A percentile compares a stretch with the other conserved stretches of the same genome.
Conservation (phyloP, 1,139 yeast genomes). For the Suhomyces ambrosiae region DNA sequence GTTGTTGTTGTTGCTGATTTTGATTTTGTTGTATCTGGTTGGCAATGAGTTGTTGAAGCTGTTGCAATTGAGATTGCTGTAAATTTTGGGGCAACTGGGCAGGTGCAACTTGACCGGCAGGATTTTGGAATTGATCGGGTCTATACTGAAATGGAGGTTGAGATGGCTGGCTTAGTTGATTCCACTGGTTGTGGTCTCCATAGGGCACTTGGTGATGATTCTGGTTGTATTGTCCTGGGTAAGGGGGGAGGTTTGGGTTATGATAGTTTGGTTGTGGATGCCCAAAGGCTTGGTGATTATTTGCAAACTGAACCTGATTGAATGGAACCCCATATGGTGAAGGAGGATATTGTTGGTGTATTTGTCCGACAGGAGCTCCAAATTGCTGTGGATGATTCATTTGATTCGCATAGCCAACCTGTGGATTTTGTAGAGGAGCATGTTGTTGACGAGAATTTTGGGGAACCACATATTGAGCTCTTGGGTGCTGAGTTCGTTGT, state of each 20-base stretch:
- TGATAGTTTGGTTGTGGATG: slow-evolving; percentile 1
- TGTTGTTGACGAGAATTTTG: slow-evolving; percentile 11
- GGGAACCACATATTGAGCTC: slow-evolving; percentile 13
- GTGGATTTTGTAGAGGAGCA: slow-evolving; percentile 1
- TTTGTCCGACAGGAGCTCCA: neutral
- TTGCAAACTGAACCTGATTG: slow-evolving; percentile 15
- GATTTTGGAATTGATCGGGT: neutral
- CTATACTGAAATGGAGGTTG: slow-evolving; percentile 21
- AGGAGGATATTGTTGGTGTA: slow-evolving; percentile 1
- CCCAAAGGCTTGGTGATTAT: slow-evolving; percentile 11
- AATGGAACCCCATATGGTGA: slow-evolving; percentile 22
- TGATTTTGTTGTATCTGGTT: slow-evolving; percentile 25
- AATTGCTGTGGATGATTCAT: neutral
- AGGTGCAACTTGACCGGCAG: slow-evolving; percentile 19
- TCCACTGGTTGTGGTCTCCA: slow-evolving; percentile 5
- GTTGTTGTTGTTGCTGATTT: slow-evolving; percentile 15
- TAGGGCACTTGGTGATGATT: slow-evolving; percentile 7
- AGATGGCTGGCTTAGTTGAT: slow-evolving; percentile 7
- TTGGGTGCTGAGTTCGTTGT: slow-evolving; percentile 13
- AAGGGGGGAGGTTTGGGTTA: slow-evolving; percentile 7
- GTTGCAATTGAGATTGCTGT: slow-evolving; percentile 24
- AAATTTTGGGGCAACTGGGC: slow-evolving; percentile 8
- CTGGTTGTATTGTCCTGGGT: slow-evolving; percentile 9
- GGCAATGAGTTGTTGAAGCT: slow-evolving; percentile 33
- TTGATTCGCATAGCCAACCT: slow-evolving; percentile 2